A percentile compares a stretch with the other conserved stretches of the same genome.
These are phyloP conservation scores for Carnegiea gigantea DNA, from an alignment of 179 eudicot genomes.

Conservation along the genomic window DNA sequence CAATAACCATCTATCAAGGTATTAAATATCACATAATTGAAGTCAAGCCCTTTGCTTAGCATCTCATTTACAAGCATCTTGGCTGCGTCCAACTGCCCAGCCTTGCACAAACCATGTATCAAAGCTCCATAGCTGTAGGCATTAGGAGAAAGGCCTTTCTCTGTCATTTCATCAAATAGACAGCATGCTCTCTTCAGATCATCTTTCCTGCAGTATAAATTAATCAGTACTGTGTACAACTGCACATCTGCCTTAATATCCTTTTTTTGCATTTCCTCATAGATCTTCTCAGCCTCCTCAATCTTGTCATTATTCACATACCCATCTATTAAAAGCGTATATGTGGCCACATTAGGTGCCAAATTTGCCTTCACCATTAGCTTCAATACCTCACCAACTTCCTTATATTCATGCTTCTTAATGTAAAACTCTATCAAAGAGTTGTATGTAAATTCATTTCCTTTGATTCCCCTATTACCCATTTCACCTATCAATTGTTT, in stretches of 20 bases:
- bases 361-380: slow-evolving; percentile 56
- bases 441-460: slow-evolving; percentile 62
- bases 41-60: slow-evolving; percentile 67
- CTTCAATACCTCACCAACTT: slow-evolving; percentile 42
- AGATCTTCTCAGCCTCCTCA: slow-evolving; percentile 52
- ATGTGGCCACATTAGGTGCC: slow-evolving; percentile 55
- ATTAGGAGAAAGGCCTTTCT: slow-evolving; percentile 59
- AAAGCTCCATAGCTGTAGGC: slow-evolving; percentile 70
- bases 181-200: slow-evolving; percentile 61
- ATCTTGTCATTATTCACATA: slow-evolving; percentile 43
- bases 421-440: slow-evolving; percentile 55
- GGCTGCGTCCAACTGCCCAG: slow-evolving; percentile 66
- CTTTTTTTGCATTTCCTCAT: slow-evolving; percentile 53
- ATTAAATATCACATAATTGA: slow-evolving; percentile 60
- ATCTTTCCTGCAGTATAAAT: slow-evolving; percentile 48
- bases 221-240: slow-evolving; percentile 59
- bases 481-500: slow-evolving; percentile 44
- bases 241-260: slow-evolving; percentile 52
- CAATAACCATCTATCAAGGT: slow-evolving; percentile 77
- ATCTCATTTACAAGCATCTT: slow-evolving; percentile 66
- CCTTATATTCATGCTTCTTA: slow-evolving; percentile 42
- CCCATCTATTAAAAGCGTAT: slow-evolving; percentile 60
- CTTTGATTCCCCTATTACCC: slow-evolving; percentile 45
- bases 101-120: slow-evolving; percentile 69
- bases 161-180: slow-evolving; percentile 71